Conservation (phyloP, 2,329 filamentous ascomycete genomes). For the Colletotrichum godetiae region DNA sequence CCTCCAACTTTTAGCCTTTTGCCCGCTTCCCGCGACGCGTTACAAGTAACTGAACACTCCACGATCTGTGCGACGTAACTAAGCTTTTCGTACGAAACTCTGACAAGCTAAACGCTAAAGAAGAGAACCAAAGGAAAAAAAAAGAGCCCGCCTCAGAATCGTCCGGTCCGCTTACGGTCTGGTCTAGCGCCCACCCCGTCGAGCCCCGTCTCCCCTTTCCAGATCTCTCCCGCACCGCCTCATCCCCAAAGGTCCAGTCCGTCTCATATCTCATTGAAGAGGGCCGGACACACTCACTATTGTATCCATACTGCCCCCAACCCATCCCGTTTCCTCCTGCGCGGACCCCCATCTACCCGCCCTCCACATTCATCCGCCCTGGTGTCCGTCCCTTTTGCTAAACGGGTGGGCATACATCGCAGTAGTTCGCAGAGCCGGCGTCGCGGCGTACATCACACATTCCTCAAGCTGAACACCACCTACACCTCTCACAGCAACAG, state of each 20-base stretch:
- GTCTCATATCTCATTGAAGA: neutral
- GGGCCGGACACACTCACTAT: neutral
- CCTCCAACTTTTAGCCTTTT: neutral
- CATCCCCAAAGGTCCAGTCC: neutral
- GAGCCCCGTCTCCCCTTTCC: neutral
- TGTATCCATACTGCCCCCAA: neutral
- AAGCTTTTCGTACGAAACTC: slow-evolving; percentile 8
- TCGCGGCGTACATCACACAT: neutral
- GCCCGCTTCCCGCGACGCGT: neutral
- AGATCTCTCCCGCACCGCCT: neutral
- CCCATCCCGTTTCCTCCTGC: neutral
- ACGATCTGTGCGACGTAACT: neutral
- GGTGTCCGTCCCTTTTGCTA: neutral
- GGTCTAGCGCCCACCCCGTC: neutral
- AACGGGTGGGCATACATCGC: neutral
- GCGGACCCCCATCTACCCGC: neutral
- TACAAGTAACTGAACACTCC: neutral
- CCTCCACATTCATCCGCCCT: neutral
- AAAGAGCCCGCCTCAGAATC: slow-evolving; percentile 16
- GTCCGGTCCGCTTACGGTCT: slow-evolving; percentile 6
- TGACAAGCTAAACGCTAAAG: neutral
- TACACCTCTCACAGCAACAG: neutral
- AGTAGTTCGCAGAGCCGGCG: neutral
- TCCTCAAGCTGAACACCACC: neutral
- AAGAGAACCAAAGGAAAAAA: neutral